Base-by-base conservation (phyloP, 495 filamentous ascomycete species). In the Sporormia fimetaria region DNA sequence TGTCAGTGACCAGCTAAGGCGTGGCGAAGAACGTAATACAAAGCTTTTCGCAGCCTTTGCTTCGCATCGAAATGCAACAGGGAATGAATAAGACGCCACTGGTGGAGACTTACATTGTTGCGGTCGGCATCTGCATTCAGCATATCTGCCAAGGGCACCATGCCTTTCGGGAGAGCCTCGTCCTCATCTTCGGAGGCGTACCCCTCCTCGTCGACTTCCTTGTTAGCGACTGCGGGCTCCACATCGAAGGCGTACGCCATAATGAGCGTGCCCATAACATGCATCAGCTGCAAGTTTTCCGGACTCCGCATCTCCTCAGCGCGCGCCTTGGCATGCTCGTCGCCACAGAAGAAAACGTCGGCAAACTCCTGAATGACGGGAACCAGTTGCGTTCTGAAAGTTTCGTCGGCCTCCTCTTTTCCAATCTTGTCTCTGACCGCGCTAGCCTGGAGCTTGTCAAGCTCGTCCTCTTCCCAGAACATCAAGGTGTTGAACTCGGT, bases 241-340 rank as follows among this genome's bases (percentile, higher is more conserved):
- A 96, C 69, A 46, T 94, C 88, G 52, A 96, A 96, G 1, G 85
- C 87, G 57, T 95, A 95, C 3, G 85, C 80, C 87, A 95, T 94
- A 29, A 94, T 90, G 11, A 80, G 70, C 10, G 80, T 85, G 0
- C 80, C 87, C 74, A 94, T 82, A 7, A 70, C 67, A 58, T 94
- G 86, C 22, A 76, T 75, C 6, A 87, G 63, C 12, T 57, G 47
- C 4, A 84, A 51, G 11, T 87, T 60, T 17, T 70, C 59, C n/a
- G 25, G 32, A 14, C 68, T 63, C 66, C 12, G 63, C 65, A 28
- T 51, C 54, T 35, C 34, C 9, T 27, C 30, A 11, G 29, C 41
- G 6, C 35, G 66, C 55, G 18, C 64, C 62, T 9, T 66, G 3
- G 37, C 38, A 6, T 29, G 16, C 15, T 24, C 24, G 21, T 40